Evolutionary conservation across 2,329 filamentous ascomycete genomes (phyloP), one percentile per base, ranked within the genome.

Genomic region (Falciphora oryzae): DNA sequence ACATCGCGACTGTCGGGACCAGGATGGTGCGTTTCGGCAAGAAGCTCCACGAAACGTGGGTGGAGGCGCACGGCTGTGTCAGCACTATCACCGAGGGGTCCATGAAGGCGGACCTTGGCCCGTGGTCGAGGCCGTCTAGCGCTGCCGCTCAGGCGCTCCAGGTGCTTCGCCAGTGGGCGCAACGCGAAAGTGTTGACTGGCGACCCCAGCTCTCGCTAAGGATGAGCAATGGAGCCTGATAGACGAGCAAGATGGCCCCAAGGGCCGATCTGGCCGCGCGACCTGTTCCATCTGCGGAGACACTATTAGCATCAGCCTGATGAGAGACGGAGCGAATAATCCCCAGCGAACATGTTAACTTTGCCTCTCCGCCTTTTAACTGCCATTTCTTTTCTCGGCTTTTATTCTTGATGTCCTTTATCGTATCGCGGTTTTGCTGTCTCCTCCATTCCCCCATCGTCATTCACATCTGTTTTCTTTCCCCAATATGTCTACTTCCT

Each of bases 41-140:
- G 59, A 64, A 66, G 31, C 70, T 72, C 18, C 69, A 66, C 14
- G 69, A 70, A 8, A 69, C 71, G 22, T 76, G 75, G 73, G 65
- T 63, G 16, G 75, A 77, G 16, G 73, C 76, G 70, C 57, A 68
- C 5, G 61, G 50, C 3, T 65, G 67, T 59, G 66, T 63, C 22
- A 73, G 74, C 29, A 70, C 73, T 27, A 70, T 79, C 25, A 68
- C 70, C 18, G 73, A 74, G 60, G 66, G 65, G 61, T 63, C 67
- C 38, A 66, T 75, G 65, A 73, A 67, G 66, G 69, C 69, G 4
- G 64, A 69, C 3, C 68, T 78, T n/a, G 76, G 76, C 1, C 77
- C 78, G 0, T 82, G 81, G 80, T 77, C 76, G 11, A 74, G 73
- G 3, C 72, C 82, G 13, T 79, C 83, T 65, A 80, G 82, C 18